These are phyloP conservation scores for Paspalum vaginatum DNA, from an alignment of 176 grass and related monocot species.

Conservation along the genomic window DNA sequence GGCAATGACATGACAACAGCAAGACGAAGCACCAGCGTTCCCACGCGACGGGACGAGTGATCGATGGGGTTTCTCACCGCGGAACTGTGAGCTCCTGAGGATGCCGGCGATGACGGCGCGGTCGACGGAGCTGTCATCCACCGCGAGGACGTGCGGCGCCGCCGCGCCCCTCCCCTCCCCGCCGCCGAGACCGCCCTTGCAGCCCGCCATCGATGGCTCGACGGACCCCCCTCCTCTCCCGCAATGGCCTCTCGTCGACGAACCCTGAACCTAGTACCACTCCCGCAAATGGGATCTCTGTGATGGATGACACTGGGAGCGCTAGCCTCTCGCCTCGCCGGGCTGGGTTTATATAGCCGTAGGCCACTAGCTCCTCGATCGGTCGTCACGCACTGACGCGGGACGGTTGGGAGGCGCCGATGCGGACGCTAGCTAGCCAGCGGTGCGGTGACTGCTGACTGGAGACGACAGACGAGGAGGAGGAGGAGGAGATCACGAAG, in stretches of 20 bases:
- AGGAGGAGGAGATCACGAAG: slow-evolving; percentile 24
- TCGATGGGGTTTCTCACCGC: slow-evolving; percentile 33
- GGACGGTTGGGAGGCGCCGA: slow-evolving; percentile 5
- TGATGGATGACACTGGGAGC: neutral
- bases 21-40: no score
- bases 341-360: neutral
- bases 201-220: slow-evolving; percentile 20
- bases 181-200: slow-evolving; percentile 23
- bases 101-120: slow-evolving; percentile 69
- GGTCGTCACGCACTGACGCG: neutral
- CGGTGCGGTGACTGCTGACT: neutral
- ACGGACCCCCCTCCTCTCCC: neutral
- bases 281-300: neutral
- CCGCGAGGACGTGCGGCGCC: slow-evolving; percentile 74
- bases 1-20: neutral
- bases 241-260: neutral
- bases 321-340: neutral
- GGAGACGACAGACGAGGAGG: neutral
- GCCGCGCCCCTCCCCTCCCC: slow-evolving; percentile 31
- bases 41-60: neutral
- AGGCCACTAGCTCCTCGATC: neutral
- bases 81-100: slow-evolving; percentile 79
- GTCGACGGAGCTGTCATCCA: slow-evolving; percentile 86
- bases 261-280: neutral
- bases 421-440: neutral